Evolutionary conservation across 2,329 filamentous ascomycete genomes (phyloP).

Genomic region (Ambrosiella cleistominuta): DNA sequence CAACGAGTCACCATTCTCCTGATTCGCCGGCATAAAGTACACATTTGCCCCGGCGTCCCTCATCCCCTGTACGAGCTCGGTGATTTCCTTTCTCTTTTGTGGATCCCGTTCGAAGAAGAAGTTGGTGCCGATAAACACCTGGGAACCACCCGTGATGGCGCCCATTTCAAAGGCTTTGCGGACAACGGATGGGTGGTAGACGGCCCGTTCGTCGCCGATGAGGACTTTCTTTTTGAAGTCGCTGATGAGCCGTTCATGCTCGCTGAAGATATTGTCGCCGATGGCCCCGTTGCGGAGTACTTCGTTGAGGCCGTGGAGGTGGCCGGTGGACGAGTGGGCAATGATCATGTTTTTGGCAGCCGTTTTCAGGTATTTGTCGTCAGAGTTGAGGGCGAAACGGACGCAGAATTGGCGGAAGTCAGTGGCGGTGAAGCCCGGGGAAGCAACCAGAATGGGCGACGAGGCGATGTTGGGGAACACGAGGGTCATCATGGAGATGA

Average conservation of each 20-base stretch:
- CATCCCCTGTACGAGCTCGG: slow-evolving; percentile 75
- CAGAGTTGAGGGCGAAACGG: slow-evolving; percentile 23
- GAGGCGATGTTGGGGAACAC: slow-evolving; percentile 62
- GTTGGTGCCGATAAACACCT: slow-evolving; percentile 70
- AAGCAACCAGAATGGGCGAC: slow-evolving; percentile 65
- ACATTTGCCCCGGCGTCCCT: slow-evolving; percentile 65
- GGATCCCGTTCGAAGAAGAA: slow-evolving; percentile 75
- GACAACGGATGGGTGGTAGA: slow-evolving; percentile 75
- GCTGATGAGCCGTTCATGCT: slow-evolving; percentile 57
- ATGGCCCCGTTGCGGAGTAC: slow-evolving; percentile 70
- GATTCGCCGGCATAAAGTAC: slow-evolving; percentile 23
- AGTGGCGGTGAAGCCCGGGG: slow-evolving; percentile 70
- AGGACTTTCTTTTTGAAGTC: slow-evolving; percentile 64
- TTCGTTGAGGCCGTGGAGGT: slow-evolving; percentile 75
- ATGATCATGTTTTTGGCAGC: slow-evolving; percentile 49
- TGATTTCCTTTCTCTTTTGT: slow-evolving; percentile 59
- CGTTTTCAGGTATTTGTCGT: slow-evolving; percentile 37
- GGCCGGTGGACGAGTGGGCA: slow-evolving; percentile 69
- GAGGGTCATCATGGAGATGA: slow-evolving; percentile 47
- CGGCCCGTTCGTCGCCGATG: slow-evolving; percentile 71
- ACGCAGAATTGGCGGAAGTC: slow-evolving; percentile 62
- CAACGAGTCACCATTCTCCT: slow-evolving; percentile 77
- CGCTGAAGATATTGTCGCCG: slow-evolving; percentile 57
- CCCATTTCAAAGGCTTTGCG: slow-evolving; percentile 70
- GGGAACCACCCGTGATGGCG: slow-evolving; percentile 70